phyloP scores from a whole-genome alignment of 352 stramenopile species.

The Globisporangium acanthophoron region DNA sequence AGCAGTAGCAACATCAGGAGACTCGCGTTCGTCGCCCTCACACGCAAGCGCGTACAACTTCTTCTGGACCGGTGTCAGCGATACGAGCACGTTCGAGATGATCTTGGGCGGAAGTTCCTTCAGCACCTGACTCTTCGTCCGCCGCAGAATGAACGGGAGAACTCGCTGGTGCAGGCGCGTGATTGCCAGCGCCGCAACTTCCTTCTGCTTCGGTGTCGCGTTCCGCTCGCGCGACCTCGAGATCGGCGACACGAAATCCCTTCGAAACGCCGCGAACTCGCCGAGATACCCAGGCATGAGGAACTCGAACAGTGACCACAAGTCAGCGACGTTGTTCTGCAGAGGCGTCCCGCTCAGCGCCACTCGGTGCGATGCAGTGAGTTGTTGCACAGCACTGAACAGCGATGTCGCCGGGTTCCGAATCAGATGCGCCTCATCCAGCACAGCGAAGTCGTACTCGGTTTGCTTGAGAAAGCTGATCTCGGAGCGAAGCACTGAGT shows the following conservation, averaged over 20 bases:
- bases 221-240: conserved; percentile 43
- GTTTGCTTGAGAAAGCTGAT: conserved; percentile 48
- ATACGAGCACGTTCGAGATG: conserved; percentile 90
- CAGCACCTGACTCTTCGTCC: conserved; percentile 96
- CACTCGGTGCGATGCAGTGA: conserved; percentile 87
- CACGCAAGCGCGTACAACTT: conserved; percentile 65
- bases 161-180: conserved; percentile 93
- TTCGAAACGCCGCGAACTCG: conserved; percentile 62
- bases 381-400: conserved; percentile 73
- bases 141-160: conserved; percentile 96
- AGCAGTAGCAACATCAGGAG: no score
- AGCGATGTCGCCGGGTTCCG: conserved; percentile 92
- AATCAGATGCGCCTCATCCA: conserved; percentile 98
- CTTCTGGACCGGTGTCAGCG: conserved; percentile 85
- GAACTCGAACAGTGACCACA: conserved; percentile 98
- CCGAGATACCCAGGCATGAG: conserved; percentile 97
- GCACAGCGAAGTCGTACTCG: conserved; percentile 84
- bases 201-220: conserved; percentile 73
- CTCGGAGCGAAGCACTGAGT: conserved; percentile 86
- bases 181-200: conserved; percentile 81
- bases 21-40: background rate
- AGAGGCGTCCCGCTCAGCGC: conserved; percentile 96
- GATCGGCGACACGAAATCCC: conserved; percentile 63
- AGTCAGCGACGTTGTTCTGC: conserved; percentile 96
- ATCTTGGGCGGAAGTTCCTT: conserved; percentile 97